phyloP scores from a whole-genome alignment of 2,329 filamentous ascomycete species.

The Fusarium drepaniforme region DNA sequence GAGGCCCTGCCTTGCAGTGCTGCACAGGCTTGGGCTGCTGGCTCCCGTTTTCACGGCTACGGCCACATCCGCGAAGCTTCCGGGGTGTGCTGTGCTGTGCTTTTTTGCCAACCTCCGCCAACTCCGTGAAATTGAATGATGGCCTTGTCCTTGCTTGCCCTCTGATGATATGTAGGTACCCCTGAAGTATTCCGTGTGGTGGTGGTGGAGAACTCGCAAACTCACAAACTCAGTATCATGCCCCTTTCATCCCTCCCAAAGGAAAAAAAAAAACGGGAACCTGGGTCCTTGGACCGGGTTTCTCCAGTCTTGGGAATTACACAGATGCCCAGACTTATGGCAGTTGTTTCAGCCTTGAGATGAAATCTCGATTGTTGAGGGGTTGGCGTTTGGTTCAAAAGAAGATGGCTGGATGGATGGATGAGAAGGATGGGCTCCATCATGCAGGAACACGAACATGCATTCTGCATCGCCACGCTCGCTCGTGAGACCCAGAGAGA shows the following conservation, averaged over 20 bases:
- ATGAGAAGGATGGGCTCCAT: conserved; percentile 8
- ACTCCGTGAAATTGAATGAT: conserved; percentile 23
- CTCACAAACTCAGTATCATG: neutral
- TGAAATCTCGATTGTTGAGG: conserved; percentile 35
- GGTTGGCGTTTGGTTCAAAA: conserved; percentile 12
- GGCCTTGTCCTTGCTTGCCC: conserved; percentile 23
- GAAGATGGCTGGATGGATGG: conserved; percentile 11
- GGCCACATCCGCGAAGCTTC: conserved; percentile 19
- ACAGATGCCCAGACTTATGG: conserved; percentile 12
- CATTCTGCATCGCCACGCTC: conserved; percentile 14
- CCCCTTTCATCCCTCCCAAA: neutral
- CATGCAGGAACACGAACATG: conserved; percentile 16
- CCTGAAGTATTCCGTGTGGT: conserved; percentile 1
- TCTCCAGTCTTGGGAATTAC: conserved; percentile 3
- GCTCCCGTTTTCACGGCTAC: conserved; percentile 25
- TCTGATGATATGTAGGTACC: conserved; percentile 4
- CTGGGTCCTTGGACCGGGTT: neutral
- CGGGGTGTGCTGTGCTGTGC: conserved; percentile 24
- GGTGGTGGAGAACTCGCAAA: conserved; percentile 10
- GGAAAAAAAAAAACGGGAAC: neutral
- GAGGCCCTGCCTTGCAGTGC: conserved; percentile 23
- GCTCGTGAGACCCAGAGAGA: neutral
- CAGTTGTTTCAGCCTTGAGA: conserved; percentile 33
- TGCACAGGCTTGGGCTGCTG: conserved; percentile 15
- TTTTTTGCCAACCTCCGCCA: conserved; percentile 11